Evolutionary conservation across 2,329 filamentous ascomycete genomes (phyloP).

Genomic region (Claviceps monticola): DNA sequence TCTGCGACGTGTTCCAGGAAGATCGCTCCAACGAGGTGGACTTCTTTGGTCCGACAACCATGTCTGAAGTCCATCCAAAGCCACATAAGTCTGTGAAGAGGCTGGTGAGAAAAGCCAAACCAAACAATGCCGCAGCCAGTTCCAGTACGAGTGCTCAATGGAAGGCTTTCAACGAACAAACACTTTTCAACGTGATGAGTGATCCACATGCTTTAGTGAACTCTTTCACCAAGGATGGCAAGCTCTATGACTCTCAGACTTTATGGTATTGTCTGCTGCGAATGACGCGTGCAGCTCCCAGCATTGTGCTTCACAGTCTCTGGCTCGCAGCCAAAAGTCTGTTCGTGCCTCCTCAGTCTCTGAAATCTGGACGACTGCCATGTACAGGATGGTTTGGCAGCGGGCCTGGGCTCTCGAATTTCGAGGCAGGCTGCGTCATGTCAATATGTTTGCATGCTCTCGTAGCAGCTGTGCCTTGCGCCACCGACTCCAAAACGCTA

Average conservation of each 20-base stretch:
- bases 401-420: constrained; percentile 20
- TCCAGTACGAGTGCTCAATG: constrained; percentile 28
- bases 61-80: constrained; percentile 7
- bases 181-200: constrained; percentile 49
- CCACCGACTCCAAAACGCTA: constrained; percentile 32
- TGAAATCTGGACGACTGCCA: constrained; percentile 26
- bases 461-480: constrained; percentile 41
- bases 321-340: constrained; percentile 47
- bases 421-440: constrained; percentile 38
- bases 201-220: constrained; percentile 38
- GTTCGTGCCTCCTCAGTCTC: constrained; percentile 38
- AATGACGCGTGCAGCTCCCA: constrained; percentile 42
- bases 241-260: constrained; percentile 44
- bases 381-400: constrained; percentile 5
- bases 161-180: constrained; percentile 49
- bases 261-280: constrained; percentile 50
- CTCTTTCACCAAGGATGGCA: constrained; percentile 41
- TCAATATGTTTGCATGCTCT: constrained; percentile 50
- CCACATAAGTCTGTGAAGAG: constrained; percentile 5
- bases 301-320: constrained; percentile 47
- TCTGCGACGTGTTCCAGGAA: constrained; percentile 45
- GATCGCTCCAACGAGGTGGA: constrained; percentile 39
- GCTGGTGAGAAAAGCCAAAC: constrained; percentile 5
- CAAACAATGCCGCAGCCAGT: not conserved
- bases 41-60: constrained; percentile 24